These are phyloP conservation scores for Podospora pseudoanserina DNA, from an alignment of 495 filamentous ascomycete genomes.

Conservation along the genomic window DNA sequence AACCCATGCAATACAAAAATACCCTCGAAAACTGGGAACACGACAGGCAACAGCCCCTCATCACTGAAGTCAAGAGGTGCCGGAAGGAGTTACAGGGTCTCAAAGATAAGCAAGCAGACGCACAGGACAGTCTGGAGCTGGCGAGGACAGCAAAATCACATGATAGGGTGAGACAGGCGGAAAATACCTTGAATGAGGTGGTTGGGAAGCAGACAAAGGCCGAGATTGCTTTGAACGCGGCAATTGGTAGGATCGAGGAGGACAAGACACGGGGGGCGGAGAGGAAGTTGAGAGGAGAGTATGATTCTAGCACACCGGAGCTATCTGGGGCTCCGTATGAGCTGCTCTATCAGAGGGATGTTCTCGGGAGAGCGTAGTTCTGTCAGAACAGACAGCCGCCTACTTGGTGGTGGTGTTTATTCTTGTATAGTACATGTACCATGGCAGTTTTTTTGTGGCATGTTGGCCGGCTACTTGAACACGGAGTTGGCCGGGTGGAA, in stretches of 20 bases:
- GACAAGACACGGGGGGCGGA: neutral
- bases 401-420: neutral
- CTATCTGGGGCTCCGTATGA: neutral
- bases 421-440: too few relatives aligned
- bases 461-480: too few relatives aligned
- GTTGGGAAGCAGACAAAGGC: neutral
- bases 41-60: neutral
- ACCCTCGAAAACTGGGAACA: neutral
- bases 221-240: neutral
- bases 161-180: neutral
- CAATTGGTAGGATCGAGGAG: neutral
- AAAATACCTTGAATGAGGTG: neutral
- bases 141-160: neutral
- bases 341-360: neutral
- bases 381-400: neutral
- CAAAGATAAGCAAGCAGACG: neutral
- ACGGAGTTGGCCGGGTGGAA: too few relatives aligned
- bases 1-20: neutral
- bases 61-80: slow-evolving; percentile 1
- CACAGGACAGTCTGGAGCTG: neutral
- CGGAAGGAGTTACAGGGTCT: neutral
- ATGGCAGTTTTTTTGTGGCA: too few relatives aligned
- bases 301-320: neutral
- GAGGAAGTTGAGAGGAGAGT: neutral
- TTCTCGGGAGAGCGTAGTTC: neutral